phyloP scores from a whole-genome alignment of 768 basidiomycete species.

The Cystobasidium onofrii region DNA sequence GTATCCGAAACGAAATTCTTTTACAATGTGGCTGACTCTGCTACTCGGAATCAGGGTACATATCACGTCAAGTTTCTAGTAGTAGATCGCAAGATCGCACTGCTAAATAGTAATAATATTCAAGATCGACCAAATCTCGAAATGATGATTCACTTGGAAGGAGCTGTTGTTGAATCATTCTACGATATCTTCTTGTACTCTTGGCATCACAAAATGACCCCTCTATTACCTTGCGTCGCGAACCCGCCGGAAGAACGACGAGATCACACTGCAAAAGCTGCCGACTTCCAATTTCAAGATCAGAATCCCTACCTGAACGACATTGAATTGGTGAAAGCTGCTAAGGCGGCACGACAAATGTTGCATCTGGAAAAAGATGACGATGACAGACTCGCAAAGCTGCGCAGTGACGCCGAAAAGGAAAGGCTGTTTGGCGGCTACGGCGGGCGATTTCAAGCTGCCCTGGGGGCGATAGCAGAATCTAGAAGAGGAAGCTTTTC shows the following conservation, averaged over 20 bases:
- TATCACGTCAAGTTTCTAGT: conserved; percentile 67
- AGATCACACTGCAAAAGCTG: conserved; percentile 32
- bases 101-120: conserved; percentile 63
- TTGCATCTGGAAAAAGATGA: conserved; percentile 44
- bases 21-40: too few species aligned
- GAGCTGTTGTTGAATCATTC: conserved; percentile 60
- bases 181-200: conserved; percentile 60
- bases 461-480: conserved; percentile 10
- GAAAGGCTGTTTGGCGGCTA: not conserved
- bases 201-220: conserved; percentile 40
- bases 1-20: not conserved
- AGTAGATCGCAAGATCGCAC: conserved; percentile 60
- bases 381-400: conserved; percentile 8
- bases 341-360: conserved; percentile 47
- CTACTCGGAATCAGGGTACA: too few species aligned
- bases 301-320: conserved; percentile 48
- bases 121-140: conserved; percentile 51
- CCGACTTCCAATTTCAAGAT: conserved; percentile 50
- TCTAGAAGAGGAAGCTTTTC: conserved; percentile 22
- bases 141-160: conserved; percentile 65
- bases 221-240: conserved; percentile 43
- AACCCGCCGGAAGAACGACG: conserved; percentile 43
- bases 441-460: conserved; percentile 12
- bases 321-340: conserved; percentile 48
- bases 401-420: not conserved